phyloP scores from a whole-genome alignment of 2,329 filamentous ascomycete genomes.

The Xylariales sp. region DNA sequence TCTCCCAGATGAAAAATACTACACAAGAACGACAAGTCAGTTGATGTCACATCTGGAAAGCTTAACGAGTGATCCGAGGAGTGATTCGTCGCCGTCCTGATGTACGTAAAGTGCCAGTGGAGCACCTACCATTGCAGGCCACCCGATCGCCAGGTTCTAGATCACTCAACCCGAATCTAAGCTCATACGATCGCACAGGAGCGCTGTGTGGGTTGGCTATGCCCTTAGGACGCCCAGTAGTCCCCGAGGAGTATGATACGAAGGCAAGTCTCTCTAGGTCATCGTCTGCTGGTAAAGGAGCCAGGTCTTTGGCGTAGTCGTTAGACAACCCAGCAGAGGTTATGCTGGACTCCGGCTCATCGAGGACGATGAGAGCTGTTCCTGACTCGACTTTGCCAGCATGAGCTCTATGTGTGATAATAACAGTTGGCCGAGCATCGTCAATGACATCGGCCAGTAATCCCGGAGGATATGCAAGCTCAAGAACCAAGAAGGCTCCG shows the following conservation, averaged over 20 bases:
- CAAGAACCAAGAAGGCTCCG: conserved; percentile 75
- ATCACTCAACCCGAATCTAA: conserved; percentile 67
- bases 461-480: conserved; percentile 71
- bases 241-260: conserved; percentile 76
- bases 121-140: conserved; percentile 85
- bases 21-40: no score
- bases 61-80: no score
- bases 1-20: conserved; percentile 87
- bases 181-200: conserved; percentile 67
- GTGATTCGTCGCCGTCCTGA: no score
- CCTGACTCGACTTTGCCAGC: conserved; percentile 59
- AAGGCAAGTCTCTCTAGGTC: conserved; percentile 73
- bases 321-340: conserved; percentile 22
- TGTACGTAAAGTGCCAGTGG: no score
- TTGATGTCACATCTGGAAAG: no score
- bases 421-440: conserved; percentile 66
- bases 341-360: conserved; percentile 37
- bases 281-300: conserved; percentile 54
- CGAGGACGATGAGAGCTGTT: conserved; percentile 61
- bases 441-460: conserved; percentile 72
- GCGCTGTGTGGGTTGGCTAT: conserved; percentile 76
- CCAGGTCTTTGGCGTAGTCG: conserved; percentile 32
- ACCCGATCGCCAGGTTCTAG: conserved; percentile 68
- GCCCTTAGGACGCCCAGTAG: conserved; percentile 70
- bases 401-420: conserved; percentile 64